Conservation (phyloP, 2,329 filamentous ascomycete genomes). For the Aciculosporium take region DNA sequence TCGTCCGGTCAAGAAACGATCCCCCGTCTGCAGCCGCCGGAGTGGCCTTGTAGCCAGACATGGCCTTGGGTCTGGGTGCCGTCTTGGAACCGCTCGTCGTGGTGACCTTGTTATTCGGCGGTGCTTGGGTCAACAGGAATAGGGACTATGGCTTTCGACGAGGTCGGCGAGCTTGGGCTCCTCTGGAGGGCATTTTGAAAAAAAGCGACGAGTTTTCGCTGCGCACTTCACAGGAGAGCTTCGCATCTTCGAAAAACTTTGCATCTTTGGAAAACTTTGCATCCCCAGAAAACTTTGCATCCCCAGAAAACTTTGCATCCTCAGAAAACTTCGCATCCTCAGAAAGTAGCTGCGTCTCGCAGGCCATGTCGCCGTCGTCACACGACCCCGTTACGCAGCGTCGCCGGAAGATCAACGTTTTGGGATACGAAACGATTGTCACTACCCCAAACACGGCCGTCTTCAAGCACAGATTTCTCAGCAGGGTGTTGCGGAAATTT, state of each 20-base stretch:
- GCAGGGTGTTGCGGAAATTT: constrained; percentile 48
- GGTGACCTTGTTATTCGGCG: constrained; percentile 28
- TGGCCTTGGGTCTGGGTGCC: constrained; percentile 27
- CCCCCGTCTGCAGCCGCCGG: background rate
- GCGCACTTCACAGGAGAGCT: constrained; percentile 13
- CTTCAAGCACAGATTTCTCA: constrained; percentile 46
- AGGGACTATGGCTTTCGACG: constrained; percentile 20
- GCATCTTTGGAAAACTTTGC: too few relatives aligned
- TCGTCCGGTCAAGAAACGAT: too few relatives aligned
- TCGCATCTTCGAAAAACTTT: too few relatives aligned
- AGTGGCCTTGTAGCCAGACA: constrained; percentile 8
- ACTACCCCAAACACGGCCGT: constrained; percentile 35
- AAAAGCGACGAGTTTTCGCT: constrained; percentile 19
- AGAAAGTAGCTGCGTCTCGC: constrained; percentile 12
- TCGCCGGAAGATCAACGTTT: constrained; percentile 19
- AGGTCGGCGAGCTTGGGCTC: constrained; percentile 11
- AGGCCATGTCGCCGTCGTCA: constrained; percentile 13
- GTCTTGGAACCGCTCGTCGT: constrained; percentile 28
- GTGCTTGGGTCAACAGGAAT: constrained; percentile 29
- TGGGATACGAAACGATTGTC: constrained; percentile 18
- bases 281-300: too few relatives aligned
- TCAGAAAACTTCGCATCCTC: too few relatives aligned
- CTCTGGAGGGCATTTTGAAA: constrained; percentile 12
- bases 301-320: too few relatives aligned
- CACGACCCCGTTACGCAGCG: constrained; percentile 16